Evolutionary conservation across 1,139 yeast species (phyloP).

Genomic region (Candida sojae): DNA sequence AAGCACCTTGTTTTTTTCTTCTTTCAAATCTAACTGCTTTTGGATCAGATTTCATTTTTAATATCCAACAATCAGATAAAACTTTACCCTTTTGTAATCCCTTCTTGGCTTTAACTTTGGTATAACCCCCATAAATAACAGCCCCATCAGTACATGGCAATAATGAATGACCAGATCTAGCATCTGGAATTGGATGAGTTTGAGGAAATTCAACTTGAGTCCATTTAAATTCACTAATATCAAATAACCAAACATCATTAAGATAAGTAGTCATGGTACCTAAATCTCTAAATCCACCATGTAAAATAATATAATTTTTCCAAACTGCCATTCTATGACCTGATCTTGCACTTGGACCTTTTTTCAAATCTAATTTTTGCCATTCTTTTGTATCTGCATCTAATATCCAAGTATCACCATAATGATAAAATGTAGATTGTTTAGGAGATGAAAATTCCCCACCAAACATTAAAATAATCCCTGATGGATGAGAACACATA

Average conservation of each 20-base stretch:
- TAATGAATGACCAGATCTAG: conserved; percentile 91
- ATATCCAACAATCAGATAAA: conserved; percentile 82
- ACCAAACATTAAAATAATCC: conserved; percentile 82
- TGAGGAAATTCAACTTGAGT: conserved; percentile 84
- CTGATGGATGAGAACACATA: conserved; percentile 91
- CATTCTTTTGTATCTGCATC: conserved; percentile 86
- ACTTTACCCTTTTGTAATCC: conserved; percentile 92
- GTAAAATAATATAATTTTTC: conserved; percentile 84
- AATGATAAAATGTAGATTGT: conserved; percentile 93
- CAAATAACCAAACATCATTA: conserved; percentile 90
- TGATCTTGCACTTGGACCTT: conserved; percentile 78
- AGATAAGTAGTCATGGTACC: conserved; percentile 83
- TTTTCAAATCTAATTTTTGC: conserved; percentile 78
- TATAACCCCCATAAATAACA: conserved; percentile 88
- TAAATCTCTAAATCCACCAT: conserved; percentile 92
- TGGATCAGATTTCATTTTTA: conserved; percentile 88
- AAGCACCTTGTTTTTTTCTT: conserved; percentile 84
- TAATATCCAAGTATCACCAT: conserved; percentile 93
- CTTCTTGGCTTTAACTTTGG: conserved; percentile 87
- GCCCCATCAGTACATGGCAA: conserved; percentile 85
- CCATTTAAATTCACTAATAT: conserved; percentile 89
- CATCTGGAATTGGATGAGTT: conserved; percentile 80
- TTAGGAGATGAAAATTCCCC: conserved; percentile 98
- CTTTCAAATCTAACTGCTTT: conserved; percentile 83
- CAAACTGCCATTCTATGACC: conserved; percentile 91